These are phyloP conservation scores for Lenwebbia sp. DNA, from an alignment of 345 rosid genomes.

Conservation along the genomic window DNA sequence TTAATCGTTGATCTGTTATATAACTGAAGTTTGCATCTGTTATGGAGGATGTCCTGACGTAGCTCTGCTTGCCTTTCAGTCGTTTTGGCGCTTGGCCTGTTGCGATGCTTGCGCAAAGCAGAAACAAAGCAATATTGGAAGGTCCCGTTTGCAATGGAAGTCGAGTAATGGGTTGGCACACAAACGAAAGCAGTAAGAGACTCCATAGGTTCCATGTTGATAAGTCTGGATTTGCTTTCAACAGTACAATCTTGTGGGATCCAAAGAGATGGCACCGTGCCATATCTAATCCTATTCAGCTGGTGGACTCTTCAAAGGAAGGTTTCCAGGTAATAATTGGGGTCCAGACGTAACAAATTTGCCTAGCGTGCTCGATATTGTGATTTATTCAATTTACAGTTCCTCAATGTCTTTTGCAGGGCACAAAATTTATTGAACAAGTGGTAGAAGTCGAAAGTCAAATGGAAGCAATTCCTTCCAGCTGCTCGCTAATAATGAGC, in stretches of 20 bases:
- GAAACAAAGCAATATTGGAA: slow-evolving; percentile 79
- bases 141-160: slow-evolving; percentile 85
- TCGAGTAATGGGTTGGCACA: slow-evolving; percentile 87
- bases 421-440: slow-evolving; percentile 81
- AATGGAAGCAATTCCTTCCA: slow-evolving; percentile 64
- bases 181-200: slow-evolving; percentile 78
- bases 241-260: slow-evolving; percentile 90
- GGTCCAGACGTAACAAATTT: neutral
- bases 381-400: neutral
- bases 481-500: slow-evolving; percentile 65
- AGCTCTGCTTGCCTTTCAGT: slow-evolving; percentile 19
- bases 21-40: neutral
- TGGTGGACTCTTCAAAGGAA: slow-evolving; percentile 71
- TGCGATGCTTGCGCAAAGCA: slow-evolving; percentile 83
- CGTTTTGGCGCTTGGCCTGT: slow-evolving; percentile 97
- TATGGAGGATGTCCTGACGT: slow-evolving; percentile 3
- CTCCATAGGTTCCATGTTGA: slow-evolving; percentile 78
- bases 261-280: slow-evolving; percentile 70
- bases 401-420: slow-evolving; percentile 23
- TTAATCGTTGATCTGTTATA: neutral
- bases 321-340: slow-evolving; percentile 67
- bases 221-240: slow-evolving; percentile 95
- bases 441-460: slow-evolving; percentile 80
- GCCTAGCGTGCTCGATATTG: neutral
- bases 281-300: slow-evolving; percentile 39